phyloP scores from a whole-genome alignment of 2,329 filamentous ascomycete species.

The Arachnomyces sp. region DNA sequence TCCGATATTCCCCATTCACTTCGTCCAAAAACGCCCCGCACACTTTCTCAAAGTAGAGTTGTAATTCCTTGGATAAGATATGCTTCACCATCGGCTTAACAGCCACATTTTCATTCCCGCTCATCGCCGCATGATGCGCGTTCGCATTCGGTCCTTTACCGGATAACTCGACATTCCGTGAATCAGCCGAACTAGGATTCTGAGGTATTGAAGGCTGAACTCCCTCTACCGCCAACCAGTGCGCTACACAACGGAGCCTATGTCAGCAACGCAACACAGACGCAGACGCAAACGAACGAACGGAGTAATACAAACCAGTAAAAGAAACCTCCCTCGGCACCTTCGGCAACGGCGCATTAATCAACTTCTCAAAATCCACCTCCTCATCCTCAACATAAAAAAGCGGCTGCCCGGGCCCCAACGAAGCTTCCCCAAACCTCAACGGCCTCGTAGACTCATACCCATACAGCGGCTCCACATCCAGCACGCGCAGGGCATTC shows the following conservation, averaged over 20 bases:
- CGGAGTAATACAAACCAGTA: slow-evolving; percentile 57
- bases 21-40: slow-evolving; percentile 77
- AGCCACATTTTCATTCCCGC: slow-evolving; percentile 71
- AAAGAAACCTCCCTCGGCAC: slow-evolving; percentile 88
- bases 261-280: slow-evolving; percentile 8
- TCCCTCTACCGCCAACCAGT: slow-evolving; percentile 96
- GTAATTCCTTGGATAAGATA: slow-evolving; percentile 88
- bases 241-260: slow-evolving; percentile 49
- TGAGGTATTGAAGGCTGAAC: slow-evolving; percentile 95
- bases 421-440: slow-evolving; percentile 83
- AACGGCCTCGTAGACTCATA: slow-evolving; percentile 88
- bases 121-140: slow-evolving; percentile 70
- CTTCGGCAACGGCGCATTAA: slow-evolving; percentile 90
- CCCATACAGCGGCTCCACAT: slow-evolving; percentile 91
- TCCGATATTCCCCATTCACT: slow-evolving; percentile 74
- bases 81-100: slow-evolving; percentile 93
- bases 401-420: slow-evolving; percentile 86
- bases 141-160: slow-evolving; percentile 87
- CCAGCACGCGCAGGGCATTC: slow-evolving; percentile 73
- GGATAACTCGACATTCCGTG: slow-evolving; percentile 72
- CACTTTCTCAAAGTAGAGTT: slow-evolving; percentile 94
- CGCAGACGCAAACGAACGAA: neutral
- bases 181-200: slow-evolving; percentile 82
- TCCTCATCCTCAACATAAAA: slow-evolving; percentile 99
- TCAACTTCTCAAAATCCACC: slow-evolving; percentile 96